Evolutionary conservation across 208 protist genomes (phyloP).

Genomic region (Acanthamoeba royreba): DNA sequence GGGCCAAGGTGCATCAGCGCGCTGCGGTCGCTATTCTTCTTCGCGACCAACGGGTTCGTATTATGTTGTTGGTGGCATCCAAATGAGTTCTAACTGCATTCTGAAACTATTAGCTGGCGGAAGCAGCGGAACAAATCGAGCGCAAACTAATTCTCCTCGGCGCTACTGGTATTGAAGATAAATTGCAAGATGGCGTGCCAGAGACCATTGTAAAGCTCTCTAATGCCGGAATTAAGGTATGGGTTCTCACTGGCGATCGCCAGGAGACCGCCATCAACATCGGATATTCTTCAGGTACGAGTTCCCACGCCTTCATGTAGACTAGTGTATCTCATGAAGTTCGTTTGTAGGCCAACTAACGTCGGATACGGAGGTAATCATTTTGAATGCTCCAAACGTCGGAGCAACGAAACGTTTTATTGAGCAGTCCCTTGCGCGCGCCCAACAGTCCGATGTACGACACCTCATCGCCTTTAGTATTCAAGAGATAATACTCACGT

Average conservation of each 20-base stretch:
- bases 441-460: background rate
- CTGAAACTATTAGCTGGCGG: background rate
- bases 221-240: conserved; percentile 85
- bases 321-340: conserved; percentile 17
- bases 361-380: background rate
- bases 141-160: conserved; percentile 82
- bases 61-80: background rate
- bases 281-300: conserved; percentile 51
- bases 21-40: background rate
- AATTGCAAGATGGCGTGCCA: conserved; percentile 91
- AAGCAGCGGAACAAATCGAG: conserved; percentile 80
- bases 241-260: conserved; percentile 96
- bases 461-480: background rate
- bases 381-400: background rate
- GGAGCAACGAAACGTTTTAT: background rate
- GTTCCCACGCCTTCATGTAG: background rate
- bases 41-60: conserved; percentile 40
- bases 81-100: background rate
- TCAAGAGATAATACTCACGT: background rate
- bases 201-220: conserved; percentile 87
- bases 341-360: conserved; percentile 12
- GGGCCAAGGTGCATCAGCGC: background rate
- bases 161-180: conserved; percentile 92
- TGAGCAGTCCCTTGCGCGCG: background rate
- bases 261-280: conserved; percentile 82